Conservation (phyloP, 306 rosid genomes). For the Fagus crenata region DNA sequence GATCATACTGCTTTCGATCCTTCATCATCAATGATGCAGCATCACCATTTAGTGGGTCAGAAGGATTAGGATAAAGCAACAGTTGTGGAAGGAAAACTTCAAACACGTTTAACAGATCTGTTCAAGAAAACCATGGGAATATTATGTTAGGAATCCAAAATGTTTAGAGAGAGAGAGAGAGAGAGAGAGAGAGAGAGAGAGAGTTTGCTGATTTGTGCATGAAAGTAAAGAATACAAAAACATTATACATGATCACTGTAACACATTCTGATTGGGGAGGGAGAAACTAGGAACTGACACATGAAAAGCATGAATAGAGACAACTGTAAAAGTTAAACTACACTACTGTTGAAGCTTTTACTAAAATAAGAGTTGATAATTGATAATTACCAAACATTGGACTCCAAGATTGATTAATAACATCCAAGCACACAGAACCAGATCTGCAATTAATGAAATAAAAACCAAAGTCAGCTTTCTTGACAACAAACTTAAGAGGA, state of each 20-base stretch:
- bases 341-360: conserved; percentile 21
- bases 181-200: conserved; percentile 7
- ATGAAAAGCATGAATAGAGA: background rate
- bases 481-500: conserved; percentile 11
- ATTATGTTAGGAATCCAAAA: conserved; percentile 8
- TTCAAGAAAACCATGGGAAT: conserved; percentile 32
- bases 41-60: conserved; percentile 95
- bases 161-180: conserved; percentile 1
- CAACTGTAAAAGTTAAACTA: conserved; percentile 8
- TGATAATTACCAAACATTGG: conserved; percentile 88
- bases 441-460: conserved; percentile 66
- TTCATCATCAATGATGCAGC: conserved; percentile 97
- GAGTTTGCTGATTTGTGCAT: background rate
- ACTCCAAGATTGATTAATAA: conserved; percentile 98
- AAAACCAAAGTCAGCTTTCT: conserved; percentile 34
- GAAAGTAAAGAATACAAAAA: background rate
- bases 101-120: conserved; percentile 93
- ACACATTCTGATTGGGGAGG: background rate
- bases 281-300: background rate
- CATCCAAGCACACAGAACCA: conserved; percentile 98
- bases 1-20: conserved; percentile 73
- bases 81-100: conserved; percentile 99
- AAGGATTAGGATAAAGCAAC: conserved; percentile 93
- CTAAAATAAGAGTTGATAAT: conserved; percentile 20
- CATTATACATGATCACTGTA: background rate